Base-by-base conservation (phyloP, 768 basidiomycete species). In the Hygrocybe coccinea region DNA sequence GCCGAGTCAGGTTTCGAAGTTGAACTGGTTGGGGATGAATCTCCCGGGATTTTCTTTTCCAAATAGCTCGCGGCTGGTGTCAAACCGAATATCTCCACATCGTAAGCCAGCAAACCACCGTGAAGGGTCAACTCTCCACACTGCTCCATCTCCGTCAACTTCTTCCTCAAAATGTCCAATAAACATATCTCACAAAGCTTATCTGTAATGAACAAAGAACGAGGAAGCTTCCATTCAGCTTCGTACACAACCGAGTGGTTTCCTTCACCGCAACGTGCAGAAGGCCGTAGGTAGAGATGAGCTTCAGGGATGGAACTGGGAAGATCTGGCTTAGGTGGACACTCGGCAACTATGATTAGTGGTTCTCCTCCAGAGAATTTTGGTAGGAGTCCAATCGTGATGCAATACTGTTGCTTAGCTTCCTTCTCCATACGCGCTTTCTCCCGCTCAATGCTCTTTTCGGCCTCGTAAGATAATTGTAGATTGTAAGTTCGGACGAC, bases 201-300 rank as follows among this genome's bases (percentile, higher is more conserved):
- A 2, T 70, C 67, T 2, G 63, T 65, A 5, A 67, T 48, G 4
- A 80, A 65, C 5, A 76, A 15, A 15, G 70, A 65, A 1, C 76
- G 73, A 1, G 83, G 82, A 2, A 85, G 60, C 38, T 80, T 79
- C 71, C 77, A 77, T 52, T 81, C 78, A 5, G 74, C 80, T 38
- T 70, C 61, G 60, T 80, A 79, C 0, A 82, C 79, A 34, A 66
- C 45, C 0, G 84, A 85, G 60, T 86, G 84, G 60, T 80, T 60
- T 0, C 85, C 83, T 0, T 14, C 1, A 4, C 82, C 84, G 6
- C 74, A 57, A 17, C 17, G 46, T 35, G 72, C 60, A 0, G 41
- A 36, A 0, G 75, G 72, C 2, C 74, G 73, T 50, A 85, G 57
- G 53, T 81, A 79, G n/a, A 84, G 68, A 61, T 84, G 80, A 1